These are phyloP conservation scores for Zymoseptoria tritici DNA, from an alignment of 2,329 filamentous ascomycete species.

Conservation along the genomic window DNA sequence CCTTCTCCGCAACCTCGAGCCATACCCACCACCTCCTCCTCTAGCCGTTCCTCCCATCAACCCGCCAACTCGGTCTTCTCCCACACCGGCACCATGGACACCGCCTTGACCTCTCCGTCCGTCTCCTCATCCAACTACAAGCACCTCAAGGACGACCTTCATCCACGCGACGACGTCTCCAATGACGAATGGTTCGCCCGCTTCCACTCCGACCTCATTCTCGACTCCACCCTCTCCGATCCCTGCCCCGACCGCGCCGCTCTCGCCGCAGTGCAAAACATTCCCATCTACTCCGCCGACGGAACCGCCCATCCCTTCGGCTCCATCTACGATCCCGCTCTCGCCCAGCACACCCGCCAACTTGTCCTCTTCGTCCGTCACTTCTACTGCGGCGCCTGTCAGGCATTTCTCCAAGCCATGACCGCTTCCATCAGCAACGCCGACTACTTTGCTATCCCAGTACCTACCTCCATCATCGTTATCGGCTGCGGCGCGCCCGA, in stretches of 20 bases:
- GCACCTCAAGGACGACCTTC: neutral
- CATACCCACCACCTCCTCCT: constrained; percentile 3
- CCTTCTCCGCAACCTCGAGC: constrained; percentile 6
- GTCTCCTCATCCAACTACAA: neutral
- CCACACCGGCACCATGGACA: constrained; percentile 10
- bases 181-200: constrained; percentile 30
- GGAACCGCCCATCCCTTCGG: constrained; percentile 56
- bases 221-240: constrained; percentile 23
- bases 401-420: constrained; percentile 31
- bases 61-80: constrained; percentile 12
- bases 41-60: constrained; percentile 5
- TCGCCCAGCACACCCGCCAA: constrained; percentile 30
- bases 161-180: constrained; percentile 1
- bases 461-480: constrained; percentile 31
- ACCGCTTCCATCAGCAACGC: constrained; percentile 28
- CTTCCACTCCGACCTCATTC: constrained; percentile 26
- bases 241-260: constrained; percentile 28
- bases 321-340: constrained; percentile 51
- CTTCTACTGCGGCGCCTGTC: constrained; percentile 37
- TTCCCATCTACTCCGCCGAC: constrained; percentile 52
- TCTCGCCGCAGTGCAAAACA: constrained; percentile 27
- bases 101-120: constrained; percentile 10
- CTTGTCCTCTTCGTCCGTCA: constrained; percentile 36
- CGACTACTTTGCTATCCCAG: constrained; percentile 31
- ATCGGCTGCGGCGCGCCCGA: constrained; percentile 33